These are phyloP conservation scores for Prinsepia uniflora DNA, from an alignment of 306 rosid genomes.

Conservation along the genomic window DNA sequence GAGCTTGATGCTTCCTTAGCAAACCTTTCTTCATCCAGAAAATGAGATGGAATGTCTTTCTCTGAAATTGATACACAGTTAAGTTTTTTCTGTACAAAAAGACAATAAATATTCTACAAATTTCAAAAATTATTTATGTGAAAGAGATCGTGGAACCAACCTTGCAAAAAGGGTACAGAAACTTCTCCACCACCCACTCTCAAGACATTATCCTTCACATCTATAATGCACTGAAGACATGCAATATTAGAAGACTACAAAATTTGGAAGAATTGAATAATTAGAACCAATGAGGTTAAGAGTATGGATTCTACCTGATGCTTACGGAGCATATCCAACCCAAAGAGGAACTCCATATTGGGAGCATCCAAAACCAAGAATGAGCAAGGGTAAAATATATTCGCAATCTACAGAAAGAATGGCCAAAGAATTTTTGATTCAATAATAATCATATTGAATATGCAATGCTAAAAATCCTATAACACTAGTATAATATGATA, in stretches of 20 bases:
- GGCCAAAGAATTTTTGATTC: conserved; percentile 4
- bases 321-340: conserved; percentile 95
- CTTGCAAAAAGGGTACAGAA: conserved; percentile 88
- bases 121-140: neutral
- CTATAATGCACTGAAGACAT: conserved; percentile 72
- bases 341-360: conserved; percentile 94
- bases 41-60: conserved; percentile 78
- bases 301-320: conserved; percentile 66
- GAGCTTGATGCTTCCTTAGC: conserved; percentile 71
- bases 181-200: conserved; percentile 98
- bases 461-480: neutral
- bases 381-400: conserved; percentile 83
- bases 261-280: neutral
- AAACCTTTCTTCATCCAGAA: conserved; percentile 58
- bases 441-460: too few relatives aligned
- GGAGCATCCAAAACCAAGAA: conserved; percentile 82
- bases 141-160: conserved; percentile 37
- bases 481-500: neutral
- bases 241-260: conserved; percentile 9
- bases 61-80: conserved; percentile 40
- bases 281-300: conserved; percentile 4
- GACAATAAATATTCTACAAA: neutral
- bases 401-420: conserved; percentile 61
- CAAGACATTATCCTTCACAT: conserved; percentile 75
- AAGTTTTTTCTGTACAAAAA: conserved; percentile 7